These are phyloP conservation scores for Trichocomaceae sp. DNA, from an alignment of 2,329 filamentous ascomycete species.

Conservation along the genomic window DNA sequence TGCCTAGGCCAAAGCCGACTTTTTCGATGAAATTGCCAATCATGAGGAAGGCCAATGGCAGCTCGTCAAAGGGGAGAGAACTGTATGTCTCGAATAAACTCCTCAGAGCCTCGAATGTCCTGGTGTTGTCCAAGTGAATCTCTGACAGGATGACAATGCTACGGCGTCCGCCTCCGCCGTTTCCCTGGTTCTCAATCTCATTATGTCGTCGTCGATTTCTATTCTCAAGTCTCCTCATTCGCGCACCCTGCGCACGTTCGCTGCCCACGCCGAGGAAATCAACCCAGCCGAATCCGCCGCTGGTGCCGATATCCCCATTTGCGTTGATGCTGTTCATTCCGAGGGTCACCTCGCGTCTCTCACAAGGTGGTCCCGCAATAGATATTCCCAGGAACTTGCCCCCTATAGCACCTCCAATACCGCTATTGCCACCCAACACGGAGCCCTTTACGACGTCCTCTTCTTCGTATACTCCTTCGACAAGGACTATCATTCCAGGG, in stretches of 20 bases:
- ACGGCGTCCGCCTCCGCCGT: conserved; percentile 28
- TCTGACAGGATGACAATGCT: conserved; percentile 75
- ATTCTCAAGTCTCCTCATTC: conserved; percentile 75
- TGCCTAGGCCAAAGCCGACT: conserved; percentile 57
- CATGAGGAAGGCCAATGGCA: conserved; percentile 73
- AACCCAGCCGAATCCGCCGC: conserved; percentile 90
- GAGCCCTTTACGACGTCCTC: conserved; percentile 64
- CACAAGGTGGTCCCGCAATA: conserved; percentile 84
- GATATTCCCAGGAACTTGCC: conserved; percentile 87
- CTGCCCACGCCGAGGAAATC: conserved; percentile 91
- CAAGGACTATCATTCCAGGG: conserved; percentile 90
- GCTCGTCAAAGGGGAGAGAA: conserved; percentile 54
- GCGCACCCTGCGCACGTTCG: conserved; percentile 71
- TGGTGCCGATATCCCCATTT: conserved; percentile 42
- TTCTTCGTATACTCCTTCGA: conserved; percentile 95
- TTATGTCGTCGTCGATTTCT: conserved; percentile 50
- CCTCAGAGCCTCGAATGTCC: conserved; percentile 71
- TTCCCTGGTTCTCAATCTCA: conserved; percentile 22
- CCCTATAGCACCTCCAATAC: conserved; percentile 85
- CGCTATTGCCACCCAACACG: conserved; percentile 66
- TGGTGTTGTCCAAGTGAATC: conserved; percentile 76
- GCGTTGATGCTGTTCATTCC: conserved; percentile 54
- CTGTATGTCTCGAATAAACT: conserved; percentile 73
- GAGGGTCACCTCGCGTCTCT: conserved; percentile 71
- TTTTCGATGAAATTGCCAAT: conserved; percentile 72